Conservation (phyloP, 305 asterid species). For the Fraxinus ornus region DNA sequence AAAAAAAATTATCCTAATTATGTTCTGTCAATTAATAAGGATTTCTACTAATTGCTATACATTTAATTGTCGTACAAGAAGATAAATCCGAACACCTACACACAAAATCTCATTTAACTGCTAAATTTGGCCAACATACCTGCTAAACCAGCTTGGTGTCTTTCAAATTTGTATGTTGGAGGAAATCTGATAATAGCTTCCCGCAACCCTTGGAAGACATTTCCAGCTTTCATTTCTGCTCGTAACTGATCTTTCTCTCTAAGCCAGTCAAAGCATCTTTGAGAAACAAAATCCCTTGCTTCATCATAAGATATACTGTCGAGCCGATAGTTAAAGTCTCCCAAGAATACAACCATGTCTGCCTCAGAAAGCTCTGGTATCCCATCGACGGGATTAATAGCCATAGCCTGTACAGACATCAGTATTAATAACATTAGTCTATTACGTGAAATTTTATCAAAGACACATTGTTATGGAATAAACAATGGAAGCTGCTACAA, state of each 20-base stretch:
- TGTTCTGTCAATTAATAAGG: slow-evolving; percentile 2
- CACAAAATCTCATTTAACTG: slow-evolving; percentile 1
- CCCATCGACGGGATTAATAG: slow-evolving; percentile 51
- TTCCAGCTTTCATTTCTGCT: slow-evolving; percentile 90
- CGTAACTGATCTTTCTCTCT: slow-evolving; percentile 86
- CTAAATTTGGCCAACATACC: slow-evolving; percentile 40
- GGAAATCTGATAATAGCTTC: slow-evolving; percentile 90
- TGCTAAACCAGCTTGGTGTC: slow-evolving; percentile 87
- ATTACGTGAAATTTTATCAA: slow-evolving; percentile 15
- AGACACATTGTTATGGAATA: neutral
- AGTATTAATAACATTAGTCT: slow-evolving; percentile 2
- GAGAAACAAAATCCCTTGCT: slow-evolving; percentile 94
- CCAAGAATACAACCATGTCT: slow-evolving; percentile 90
- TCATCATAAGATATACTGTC: slow-evolving; percentile 89
- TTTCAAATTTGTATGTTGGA: slow-evolving; percentile 94
- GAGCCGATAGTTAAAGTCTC: slow-evolving; percentile 94
- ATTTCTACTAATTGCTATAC: neutral
- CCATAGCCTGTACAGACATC: slow-evolving; percentile 50
- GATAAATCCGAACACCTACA: neutral
- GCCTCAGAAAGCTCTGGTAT: slow-evolving; percentile 93
- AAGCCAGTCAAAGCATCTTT: slow-evolving; percentile 96
- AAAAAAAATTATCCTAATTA: neutral
- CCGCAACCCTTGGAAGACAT: slow-evolving; percentile 97
- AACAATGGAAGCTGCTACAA: slow-evolving; percentile 4
- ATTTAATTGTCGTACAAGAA: neutral